These are phyloP conservation scores for Malassezia brasiliensis DNA, from an alignment of 1,284 basidiomycete genomes.

Conservation along the genomic window DNA sequence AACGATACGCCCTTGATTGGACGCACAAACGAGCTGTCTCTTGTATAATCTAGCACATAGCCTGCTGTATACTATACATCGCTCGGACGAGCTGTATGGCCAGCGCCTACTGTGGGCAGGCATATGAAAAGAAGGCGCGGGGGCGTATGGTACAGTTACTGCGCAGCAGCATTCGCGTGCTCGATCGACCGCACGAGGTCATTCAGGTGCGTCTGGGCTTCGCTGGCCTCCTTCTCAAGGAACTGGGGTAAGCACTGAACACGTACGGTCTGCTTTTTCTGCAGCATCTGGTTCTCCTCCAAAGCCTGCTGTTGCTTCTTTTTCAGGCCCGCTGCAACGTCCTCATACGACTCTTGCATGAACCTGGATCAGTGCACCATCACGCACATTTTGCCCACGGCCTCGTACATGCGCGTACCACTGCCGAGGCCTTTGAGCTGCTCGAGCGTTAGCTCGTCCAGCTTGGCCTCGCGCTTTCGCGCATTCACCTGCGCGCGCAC, in stretches of 20 bases:
- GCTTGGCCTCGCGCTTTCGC: slow-evolving; percentile 12
- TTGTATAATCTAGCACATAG: slow-evolving; percentile 7
- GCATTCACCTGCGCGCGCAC: slow-evolving; percentile 16
- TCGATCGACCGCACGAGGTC: slow-evolving; percentile 20
- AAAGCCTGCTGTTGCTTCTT: slow-evolving; percentile 1
- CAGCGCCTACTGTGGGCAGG: neutral
- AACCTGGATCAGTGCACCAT: slow-evolving; percentile 13
- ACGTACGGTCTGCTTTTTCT: slow-evolving; percentile 15
- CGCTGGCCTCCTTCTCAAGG: slow-evolving; percentile 15
- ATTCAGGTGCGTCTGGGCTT: slow-evolving; percentile 17
- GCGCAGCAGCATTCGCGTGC: neutral
- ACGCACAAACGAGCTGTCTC: slow-evolving; percentile 3
- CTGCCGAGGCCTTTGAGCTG: slow-evolving; percentile 12
- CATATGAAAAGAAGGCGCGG: neutral
- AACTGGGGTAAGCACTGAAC: slow-evolving; percentile 4
- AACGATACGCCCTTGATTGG: neutral
- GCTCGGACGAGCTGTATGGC: neutral
- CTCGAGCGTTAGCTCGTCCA: slow-evolving; percentile 14
- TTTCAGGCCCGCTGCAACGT: neutral
- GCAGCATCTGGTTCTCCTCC: slow-evolving; percentile 17
- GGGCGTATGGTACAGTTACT: neutral
- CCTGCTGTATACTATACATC: slow-evolving; percentile 1
- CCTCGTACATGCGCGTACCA: slow-evolving; percentile 11
- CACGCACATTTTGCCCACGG: slow-evolving; percentile 19
- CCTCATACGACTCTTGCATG: slow-evolving; percentile 6